These are phyloP conservation scores for Dryadomyces quercivorus DNA, from an alignment of 2,329 filamentous ascomycete species.

Conservation along the genomic window DNA sequence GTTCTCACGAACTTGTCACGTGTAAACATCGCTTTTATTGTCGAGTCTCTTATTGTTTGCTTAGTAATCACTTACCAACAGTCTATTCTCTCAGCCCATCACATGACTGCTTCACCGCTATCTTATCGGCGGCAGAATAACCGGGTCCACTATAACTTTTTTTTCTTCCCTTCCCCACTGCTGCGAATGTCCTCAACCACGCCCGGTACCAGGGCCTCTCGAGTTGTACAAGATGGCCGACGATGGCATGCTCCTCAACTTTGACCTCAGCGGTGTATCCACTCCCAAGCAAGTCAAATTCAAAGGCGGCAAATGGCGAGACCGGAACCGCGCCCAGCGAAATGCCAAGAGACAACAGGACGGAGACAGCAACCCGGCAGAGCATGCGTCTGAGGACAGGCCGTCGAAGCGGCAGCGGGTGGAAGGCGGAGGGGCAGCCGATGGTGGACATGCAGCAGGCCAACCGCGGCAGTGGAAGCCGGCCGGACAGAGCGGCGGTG, in stretches of 20 bases:
- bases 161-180: background rate
- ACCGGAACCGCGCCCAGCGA: conserved; percentile 71
- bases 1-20: no score
- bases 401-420: conserved; percentile 18
- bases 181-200: background rate
- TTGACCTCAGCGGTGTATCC: conserved; percentile 60
- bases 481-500: background rate
- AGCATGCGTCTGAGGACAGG: background rate
- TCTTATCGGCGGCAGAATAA: background rate
- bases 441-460: background rate
- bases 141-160: background rate
- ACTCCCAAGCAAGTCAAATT: conserved; percentile 53
- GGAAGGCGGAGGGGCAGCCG: conserved; percentile 13
- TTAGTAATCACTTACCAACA: no score
- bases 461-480: background rate
- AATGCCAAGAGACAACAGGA: conserved; percentile 22
- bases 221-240: conserved; percentile 56
- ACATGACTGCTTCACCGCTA: no score
- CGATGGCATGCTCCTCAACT: conserved; percentile 91
- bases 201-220: background rate
- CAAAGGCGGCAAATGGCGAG: conserved; percentile 88
- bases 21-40: no score
- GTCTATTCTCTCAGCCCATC: no score
- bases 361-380: background rate
- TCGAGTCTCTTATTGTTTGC: no score